phyloP scores from a whole-genome alignment of 129 eudicot genomes.

The sunflower (Helianthus annuus) region HanXRQr2.0-SUNRISE NC_035447.2:30228477-30228976 shows the following conservation, averaged over 20 bases:
- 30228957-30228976: too few relatives aligned
- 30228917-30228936: too few relatives aligned
- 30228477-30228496: neutral
- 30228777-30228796: constrained; percentile 19
- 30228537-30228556: neutral
- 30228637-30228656: constrained; percentile 12
- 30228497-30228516: constrained; percentile 4
- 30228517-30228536: neutral
- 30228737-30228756: constrained; percentile 19
- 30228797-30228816: neutral
- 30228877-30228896: too few relatives aligned
- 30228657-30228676: constrained; percentile 21
- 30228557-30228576: constrained; percentile 25
- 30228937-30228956: too few relatives aligned
- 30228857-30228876: too few relatives aligned
- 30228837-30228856: neutral
- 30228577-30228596: constrained; percentile 26
- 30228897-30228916: too few relatives aligned
- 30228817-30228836: neutral
- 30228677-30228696: constrained; percentile 1
- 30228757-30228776: constrained; percentile 19
- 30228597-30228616: constrained; percentile 31
- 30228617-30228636: constrained; percentile 28
- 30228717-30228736: constrained; percentile 15
- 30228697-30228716: constrained; percentile 27